These are phyloP conservation scores for Chaetoscypha palmicola DNA, from an alignment of 2,329 filamentous ascomycete species.

Conservation along the genomic window DNA sequence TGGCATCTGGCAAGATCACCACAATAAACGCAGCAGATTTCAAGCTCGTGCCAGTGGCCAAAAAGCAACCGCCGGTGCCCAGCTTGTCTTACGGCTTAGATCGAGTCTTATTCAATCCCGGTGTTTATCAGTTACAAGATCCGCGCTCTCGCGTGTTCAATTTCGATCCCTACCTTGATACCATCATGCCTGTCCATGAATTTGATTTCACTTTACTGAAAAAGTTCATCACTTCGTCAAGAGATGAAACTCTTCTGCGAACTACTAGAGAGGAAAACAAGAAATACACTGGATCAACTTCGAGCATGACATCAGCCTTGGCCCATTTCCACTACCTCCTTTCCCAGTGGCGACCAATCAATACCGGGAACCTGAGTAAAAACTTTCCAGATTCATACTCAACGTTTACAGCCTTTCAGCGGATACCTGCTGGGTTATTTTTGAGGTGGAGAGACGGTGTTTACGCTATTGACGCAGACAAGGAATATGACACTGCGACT, in stretches of 20 bases:
- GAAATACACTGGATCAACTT: constrained; percentile 91
- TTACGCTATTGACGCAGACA: constrained; percentile 95
- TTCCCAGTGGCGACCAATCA: constrained; percentile 72
- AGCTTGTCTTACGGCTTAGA: constrained; percentile 30
- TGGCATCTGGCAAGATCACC: constrained; percentile 21
- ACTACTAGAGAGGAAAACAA: constrained; percentile 60
- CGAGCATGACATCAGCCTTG: constrained; percentile 85
- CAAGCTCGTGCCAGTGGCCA: constrained; percentile 24
- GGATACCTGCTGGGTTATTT: constrained; percentile 73
- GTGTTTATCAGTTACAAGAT: constrained; percentile 88
- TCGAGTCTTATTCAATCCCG: constrained; percentile 83
- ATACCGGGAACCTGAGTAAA: constrained; percentile 58
- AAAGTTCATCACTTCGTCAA: constrained; percentile 85
- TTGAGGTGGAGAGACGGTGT: constrained; percentile 73
- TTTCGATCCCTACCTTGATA: constrained; percentile 89
- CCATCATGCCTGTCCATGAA: constrained; percentile 86
- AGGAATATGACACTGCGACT: constrained; percentile 78
- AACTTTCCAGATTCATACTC: constrained; percentile 54
- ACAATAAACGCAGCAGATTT: constrained; percentile 24
- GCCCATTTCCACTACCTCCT: constrained; percentile 90
- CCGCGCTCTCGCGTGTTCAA: constrained; percentile 84
- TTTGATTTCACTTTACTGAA: constrained; percentile 88
- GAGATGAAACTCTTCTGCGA: constrained; percentile 63
- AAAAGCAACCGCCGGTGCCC: constrained; percentile 26
- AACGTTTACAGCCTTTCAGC: constrained; percentile 65